Evolutionary conservation across 805 yeast genomes (phyloP).

Genomic region (Tetrapisispora namnaoensis): DNA sequence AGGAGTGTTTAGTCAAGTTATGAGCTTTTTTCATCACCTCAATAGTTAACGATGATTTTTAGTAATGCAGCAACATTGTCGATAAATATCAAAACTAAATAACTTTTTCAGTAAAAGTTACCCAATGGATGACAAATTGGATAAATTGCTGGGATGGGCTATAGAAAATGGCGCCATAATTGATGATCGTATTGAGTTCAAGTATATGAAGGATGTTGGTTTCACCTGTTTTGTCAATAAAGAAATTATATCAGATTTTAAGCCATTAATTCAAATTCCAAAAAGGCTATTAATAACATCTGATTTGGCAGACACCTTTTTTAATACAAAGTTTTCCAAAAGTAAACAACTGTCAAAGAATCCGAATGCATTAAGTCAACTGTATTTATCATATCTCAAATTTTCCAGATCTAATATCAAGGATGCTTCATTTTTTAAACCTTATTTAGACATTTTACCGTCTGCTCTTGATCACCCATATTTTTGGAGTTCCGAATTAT

Average conservation of each 20-base stretch:
- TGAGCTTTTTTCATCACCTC: too few species aligned
- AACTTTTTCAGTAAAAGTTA: too few species aligned
- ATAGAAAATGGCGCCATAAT: slow-evolving; percentile 31
- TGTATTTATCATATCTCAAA: slow-evolving; percentile 35
- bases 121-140: slow-evolving; percentile 5
- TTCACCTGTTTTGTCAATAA: slow-evolving; percentile 25
- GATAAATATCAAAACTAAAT: too few species aligned
- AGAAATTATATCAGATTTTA: slow-evolving; percentile 3
- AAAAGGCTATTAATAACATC: slow-evolving; percentile 31
- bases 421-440: slow-evolving; percentile 23
- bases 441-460: slow-evolving; percentile 45
- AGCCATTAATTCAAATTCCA: slow-evolving; percentile 33
- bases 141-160: slow-evolving; percentile 31
- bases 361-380: slow-evolving; percentile 29
- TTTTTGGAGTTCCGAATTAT: slow-evolving; percentile 50
- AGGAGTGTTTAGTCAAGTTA: too few species aligned
- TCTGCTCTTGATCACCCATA: slow-evolving; percentile 47
- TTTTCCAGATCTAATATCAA: slow-evolving; percentile 22
- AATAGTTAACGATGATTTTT: too few species aligned
- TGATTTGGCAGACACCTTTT: slow-evolving; percentile 25
- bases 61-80: too few species aligned
- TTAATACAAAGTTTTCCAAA: slow-evolving; percentile 10
- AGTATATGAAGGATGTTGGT: slow-evolving; percentile 26
- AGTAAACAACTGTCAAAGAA: slow-evolving; percentile 8
- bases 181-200: slow-evolving; percentile 29